Base-by-base conservation (phyloP, 164 flowering plant species). In the Buxus sempervirens region DNA sequence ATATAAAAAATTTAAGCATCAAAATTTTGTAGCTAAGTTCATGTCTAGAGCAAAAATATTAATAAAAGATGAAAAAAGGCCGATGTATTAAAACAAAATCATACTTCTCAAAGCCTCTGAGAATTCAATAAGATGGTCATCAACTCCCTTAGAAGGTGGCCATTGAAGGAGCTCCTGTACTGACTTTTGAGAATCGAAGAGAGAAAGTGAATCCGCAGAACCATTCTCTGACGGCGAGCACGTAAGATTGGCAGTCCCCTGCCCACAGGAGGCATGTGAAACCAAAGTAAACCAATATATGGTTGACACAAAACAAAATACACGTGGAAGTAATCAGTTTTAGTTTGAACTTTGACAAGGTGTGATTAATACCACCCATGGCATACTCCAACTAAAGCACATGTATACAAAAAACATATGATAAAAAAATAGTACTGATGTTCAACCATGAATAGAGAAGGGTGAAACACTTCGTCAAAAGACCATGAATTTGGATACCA, bases 61-160 rank as follows among this genome's bases (percentile, higher is more conserved):
- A 27, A 58, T 5, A 49, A 18, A 65, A 24, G 51, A 67, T 18
- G 1, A 59, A 0, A 20, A 28, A 27, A 71, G 15, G 27, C 51
- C 51, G 23, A 55, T 27, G 63, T 16, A 45, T 45, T 1, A 45
- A 56, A 69, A 62, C 20, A 61, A 22, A 14, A 67, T 25, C 86
- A 72, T 88, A 95, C 98, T 90, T 82, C 96, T 83, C 71, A 96
- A 22, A 56, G 98, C 89, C 82, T 96, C 99, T 28, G 98, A 89
- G 75, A 93, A 96, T 80, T 96, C 99, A 67, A 87, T 66, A 58
- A 90, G 95, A 81, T 96, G 96, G 38, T 93, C 96, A 79, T 96
- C 99, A 64, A 66, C 70, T 63, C 83, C 91, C 56, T 77, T 80
- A 58, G 76, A 68, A 74, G 85, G 79, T 72, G 86, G 77, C 64